Percentiles rank a stretch among this genome's conserved stretches.
Evolutionary conservation across 2,329 filamentous ascomycete species (phyloP).

Genomic region (Diaporthe nobilis): DNA sequence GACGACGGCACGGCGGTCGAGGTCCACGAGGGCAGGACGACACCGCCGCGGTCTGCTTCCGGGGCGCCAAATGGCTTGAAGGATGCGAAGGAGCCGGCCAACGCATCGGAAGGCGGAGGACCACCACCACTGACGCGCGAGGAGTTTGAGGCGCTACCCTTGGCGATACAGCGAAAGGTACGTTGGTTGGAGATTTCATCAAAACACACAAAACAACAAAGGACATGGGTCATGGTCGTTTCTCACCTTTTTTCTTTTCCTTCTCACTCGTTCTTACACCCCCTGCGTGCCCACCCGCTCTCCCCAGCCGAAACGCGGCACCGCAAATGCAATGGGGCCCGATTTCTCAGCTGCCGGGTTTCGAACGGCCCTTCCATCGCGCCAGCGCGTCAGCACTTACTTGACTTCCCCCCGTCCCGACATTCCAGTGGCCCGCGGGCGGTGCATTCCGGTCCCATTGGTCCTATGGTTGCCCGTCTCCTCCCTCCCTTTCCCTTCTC

Average conservation of each 20-base stretch:
- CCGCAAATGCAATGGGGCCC: neutral
- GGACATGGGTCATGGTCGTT: conserved; percentile 11
- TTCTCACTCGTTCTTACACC: neutral
- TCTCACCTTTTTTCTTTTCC: neutral
- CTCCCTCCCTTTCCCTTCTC: neutral
- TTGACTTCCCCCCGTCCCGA: neutral
- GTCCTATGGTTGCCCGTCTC: neutral
- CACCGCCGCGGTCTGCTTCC: conserved; percentile 25
- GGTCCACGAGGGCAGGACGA: conserved; percentile 36
- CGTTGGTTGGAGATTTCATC: conserved; percentile 45
- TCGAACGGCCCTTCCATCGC: conserved; percentile 9
- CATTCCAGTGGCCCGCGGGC: conserved; percentile 20
- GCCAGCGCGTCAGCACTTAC: conserved; percentile 23
- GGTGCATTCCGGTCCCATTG: conserved; percentile 13
- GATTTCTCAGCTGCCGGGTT: conserved; percentile 22
- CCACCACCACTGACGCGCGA: conserved; percentile 55
- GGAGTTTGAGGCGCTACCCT: conserved; percentile 64
- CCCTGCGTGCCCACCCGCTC: neutral
- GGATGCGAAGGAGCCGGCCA: conserved; percentile 34
- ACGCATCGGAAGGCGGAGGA: conserved; percentile 26
- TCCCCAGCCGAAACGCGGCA: conserved; percentile 13
- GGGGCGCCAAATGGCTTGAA: conserved; percentile 32
- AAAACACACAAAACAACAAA: neutral
- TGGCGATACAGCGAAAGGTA: conserved; percentile 67
- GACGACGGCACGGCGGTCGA: conserved; percentile 35